phyloP scores from a whole-genome alignment of 768 basidiomycete species.

The Trametes gibbosa region DNA sequence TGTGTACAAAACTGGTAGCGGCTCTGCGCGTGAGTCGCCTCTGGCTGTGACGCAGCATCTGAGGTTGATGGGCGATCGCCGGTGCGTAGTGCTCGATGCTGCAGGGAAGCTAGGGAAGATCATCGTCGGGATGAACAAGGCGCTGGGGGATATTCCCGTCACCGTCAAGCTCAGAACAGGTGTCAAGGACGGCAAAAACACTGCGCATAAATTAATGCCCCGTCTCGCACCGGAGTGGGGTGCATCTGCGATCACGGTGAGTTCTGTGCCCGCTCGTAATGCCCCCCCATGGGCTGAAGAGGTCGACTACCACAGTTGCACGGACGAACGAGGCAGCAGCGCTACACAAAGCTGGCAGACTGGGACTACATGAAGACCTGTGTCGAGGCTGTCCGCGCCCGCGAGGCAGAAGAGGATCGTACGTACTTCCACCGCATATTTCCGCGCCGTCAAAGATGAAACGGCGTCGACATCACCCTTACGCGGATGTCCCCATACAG shows the following conservation, averaged over 20 bases:
- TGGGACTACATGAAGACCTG: constrained; percentile 93
- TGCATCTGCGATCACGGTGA: constrained; percentile 51
- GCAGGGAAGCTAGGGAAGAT: constrained; percentile 83
- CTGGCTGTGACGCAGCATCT: neutral
- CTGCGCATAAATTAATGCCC: constrained; percentile 88
- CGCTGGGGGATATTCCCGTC: constrained; percentile 87
- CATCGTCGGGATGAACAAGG: constrained; percentile 86
- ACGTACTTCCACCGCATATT: constrained; percentile 21
- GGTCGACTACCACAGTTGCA: constrained; percentile 66
- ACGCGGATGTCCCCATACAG: constrained; percentile 38
- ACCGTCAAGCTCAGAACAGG: constrained; percentile 93
- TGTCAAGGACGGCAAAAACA: constrained; percentile 84
- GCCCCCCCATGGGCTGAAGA: neutral
- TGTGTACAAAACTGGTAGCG: constrained; percentile 88
- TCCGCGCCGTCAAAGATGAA: neutral
- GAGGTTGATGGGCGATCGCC: neutral
- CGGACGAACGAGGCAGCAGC: constrained; percentile 90
- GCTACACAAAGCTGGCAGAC: constrained; percentile 89
- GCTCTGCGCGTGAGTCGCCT: constrained; percentile 60
- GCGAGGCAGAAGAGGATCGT: constrained; percentile 72
- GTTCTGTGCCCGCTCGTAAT: constrained; percentile 1
- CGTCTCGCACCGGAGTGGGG: constrained; percentile 58
- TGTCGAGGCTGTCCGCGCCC: constrained; percentile 71
- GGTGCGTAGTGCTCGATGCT: constrained; percentile 70
- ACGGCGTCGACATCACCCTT: neutral